Evolutionary conservation across 768 basidiomycete species (phyloP), one percentile per base, ranked within the genome.

Genomic region (Pulveroboletus sp.): DNA sequence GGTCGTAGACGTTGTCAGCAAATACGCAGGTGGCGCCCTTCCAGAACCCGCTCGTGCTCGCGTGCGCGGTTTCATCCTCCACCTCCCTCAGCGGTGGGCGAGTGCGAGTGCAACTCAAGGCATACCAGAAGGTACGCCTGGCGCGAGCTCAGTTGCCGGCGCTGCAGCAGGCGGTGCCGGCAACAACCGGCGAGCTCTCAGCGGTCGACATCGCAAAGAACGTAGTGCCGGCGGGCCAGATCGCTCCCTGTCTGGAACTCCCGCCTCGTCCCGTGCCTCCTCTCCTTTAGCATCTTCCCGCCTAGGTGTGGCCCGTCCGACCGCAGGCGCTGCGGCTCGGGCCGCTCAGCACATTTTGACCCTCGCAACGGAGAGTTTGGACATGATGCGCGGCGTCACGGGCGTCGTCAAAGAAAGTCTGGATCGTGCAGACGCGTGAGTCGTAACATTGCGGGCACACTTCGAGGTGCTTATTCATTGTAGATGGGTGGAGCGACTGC

Each of bases 311-410:
- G 45, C 43, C 17, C 59, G 56, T 32, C 64, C 70, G 6, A 75
- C 73, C 0, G 76, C 79, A 0, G 74, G 80, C 30, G 72, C 81
- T 6, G 89, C 88, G 2, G 76, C 80, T 20, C 76, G 82, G 14
- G 86, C 91, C 24, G 89, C 93, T 10, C 86, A 89, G 64, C 73
- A 86, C 43, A 84, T 95, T 17, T 64, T 95, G 56, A 82, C 84
- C 8, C 80, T 95, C 9, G 91, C 93, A 12, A 87, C 86, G 13
- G 93, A 95, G 72, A 93, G 91, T 62, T 62, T 95, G 67, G 92
- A 95, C 62, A 94, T 93, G 90, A 83, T 95, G 76, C 76, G 85
- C 24, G 82, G 88, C 24, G 89, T 93, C 24, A 89, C 89, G n/a
- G 77, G 80, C 5, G 89, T 94, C 20, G 86, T 94, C 52, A 86